Evolutionary conservation across 768 basidiomycete genomes (phyloP), one percentile per base, ranked within the genome.

Genomic region (Tulasnella sp.): DNA sequence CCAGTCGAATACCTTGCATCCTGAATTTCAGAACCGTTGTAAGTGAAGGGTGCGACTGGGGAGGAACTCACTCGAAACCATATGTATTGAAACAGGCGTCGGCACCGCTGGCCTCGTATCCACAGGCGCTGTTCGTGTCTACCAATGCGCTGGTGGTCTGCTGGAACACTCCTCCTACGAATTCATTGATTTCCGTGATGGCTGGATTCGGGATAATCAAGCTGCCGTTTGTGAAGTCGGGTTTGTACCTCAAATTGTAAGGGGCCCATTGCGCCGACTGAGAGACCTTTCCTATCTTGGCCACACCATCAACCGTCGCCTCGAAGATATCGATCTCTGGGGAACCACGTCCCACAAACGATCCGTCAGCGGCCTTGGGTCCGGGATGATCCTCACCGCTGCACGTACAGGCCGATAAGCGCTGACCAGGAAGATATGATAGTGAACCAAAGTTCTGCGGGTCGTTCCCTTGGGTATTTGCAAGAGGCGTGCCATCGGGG

Each of bases 321-420:
- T 93, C 92, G 67, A 93, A 83, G 29, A 92, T 75, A 74, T 94
- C 92, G 46, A 94, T 92, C 70, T 94, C 92, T 1, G 91, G 91
- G 4, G 92, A 87, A 24, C 84, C 69, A 52, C 92, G 80, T 10
- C 90, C 92, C 22, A 86, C 81, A 66, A 80, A 92, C 2, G 83
- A 76, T 27, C 91, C 91, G 63, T 94, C 87, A 0, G 72, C 59
- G 62, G 84, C 81, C 51, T 81, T 70, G 24, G 92, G 92, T 9
- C 93, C 93, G 1, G 93, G 93, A 70, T 96, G 92, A 9, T 82
- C 75, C 70, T 93, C 87, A 25, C 82, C 82, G 11, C 75, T 70
- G 68, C 94, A 97, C 2, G 94, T 97, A 70, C 94, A 97, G 49
- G 86, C 75, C 5, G 87, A 89, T 25, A 96, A 73, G 54, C 82